phyloP scores from a whole-genome alignment of 768 basidiomycete genomes.

The Tylopilus sp. region DNA sequence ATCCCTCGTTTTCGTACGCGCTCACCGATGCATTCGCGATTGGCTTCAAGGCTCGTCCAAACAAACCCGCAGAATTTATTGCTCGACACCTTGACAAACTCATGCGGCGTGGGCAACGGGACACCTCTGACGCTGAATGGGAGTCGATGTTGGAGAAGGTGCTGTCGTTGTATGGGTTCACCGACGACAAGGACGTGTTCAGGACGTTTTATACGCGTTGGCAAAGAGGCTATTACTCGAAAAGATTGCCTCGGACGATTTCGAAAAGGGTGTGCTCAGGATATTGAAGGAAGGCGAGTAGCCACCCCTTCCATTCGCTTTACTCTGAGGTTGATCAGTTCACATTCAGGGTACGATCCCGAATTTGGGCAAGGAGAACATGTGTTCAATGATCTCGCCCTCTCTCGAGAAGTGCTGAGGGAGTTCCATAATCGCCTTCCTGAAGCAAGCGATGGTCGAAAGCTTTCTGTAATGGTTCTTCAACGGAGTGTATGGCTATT shows the following conservation, averaged over 20 bases:
- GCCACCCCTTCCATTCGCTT: not conserved
- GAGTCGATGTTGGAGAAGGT: slow-evolving; percentile 59
- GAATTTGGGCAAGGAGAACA: slow-evolving; percentile 93
- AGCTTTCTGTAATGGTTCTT: slow-evolving; percentile 76
- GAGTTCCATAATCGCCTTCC: slow-evolving; percentile 55
- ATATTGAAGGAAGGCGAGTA: slow-evolving; percentile 78
- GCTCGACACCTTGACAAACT: slow-evolving; percentile 86
- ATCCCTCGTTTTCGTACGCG: slow-evolving; percentile 62
- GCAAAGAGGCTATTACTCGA: slow-evolving; percentile 86
- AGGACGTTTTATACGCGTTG: slow-evolving; percentile 85
- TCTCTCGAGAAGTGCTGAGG: slow-evolving; percentile 69
- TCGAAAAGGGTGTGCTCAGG: slow-evolving; percentile 80
- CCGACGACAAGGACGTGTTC: slow-evolving; percentile 92
- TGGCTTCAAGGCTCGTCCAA: slow-evolving; percentile 72
- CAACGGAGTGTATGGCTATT: slow-evolving; percentile 91
- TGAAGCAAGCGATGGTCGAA: slow-evolving; percentile 38
- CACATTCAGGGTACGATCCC: slow-evolving; percentile 77
- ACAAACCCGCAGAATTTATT: slow-evolving; percentile 89
- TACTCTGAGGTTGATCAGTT: slow-evolving; percentile 13
- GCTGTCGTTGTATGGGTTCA: slow-evolving; percentile 77
- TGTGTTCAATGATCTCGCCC: slow-evolving; percentile 89
- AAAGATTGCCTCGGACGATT: slow-evolving; percentile 81
- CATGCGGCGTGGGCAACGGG: slow-evolving; percentile 84
- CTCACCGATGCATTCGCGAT: slow-evolving; percentile 65
- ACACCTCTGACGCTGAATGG: slow-evolving; percentile 60